Evolutionary conservation across 2,329 filamentous ascomycete genomes (phyloP).

Genomic region (Thelonectria discophora): DNA sequence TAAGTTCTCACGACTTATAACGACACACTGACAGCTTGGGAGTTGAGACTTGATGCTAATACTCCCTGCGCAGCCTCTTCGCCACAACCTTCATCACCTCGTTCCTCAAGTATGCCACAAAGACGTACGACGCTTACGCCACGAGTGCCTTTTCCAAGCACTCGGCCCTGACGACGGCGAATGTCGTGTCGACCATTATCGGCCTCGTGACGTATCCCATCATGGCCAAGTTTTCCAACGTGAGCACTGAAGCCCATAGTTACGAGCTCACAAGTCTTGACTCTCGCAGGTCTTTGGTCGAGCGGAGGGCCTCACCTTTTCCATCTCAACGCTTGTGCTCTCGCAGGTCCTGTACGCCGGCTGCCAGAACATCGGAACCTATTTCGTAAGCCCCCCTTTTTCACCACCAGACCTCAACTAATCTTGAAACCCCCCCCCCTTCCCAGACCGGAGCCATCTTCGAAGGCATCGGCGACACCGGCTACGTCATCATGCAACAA

Average conservation of each 20-base stretch:
- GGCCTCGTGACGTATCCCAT: slow-evolving; percentile 65
- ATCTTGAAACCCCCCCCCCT: no score
- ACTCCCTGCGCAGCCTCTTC: slow-evolving; percentile 36
- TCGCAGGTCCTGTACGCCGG: slow-evolving; percentile 67
- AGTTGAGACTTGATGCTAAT: background rate
- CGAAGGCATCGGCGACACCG: slow-evolving; percentile 28
- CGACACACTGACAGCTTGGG: no score
- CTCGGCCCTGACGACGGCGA: slow-evolving; percentile 58
- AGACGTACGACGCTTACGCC: slow-evolving; percentile 46
- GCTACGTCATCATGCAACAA: slow-evolving; percentile 47
- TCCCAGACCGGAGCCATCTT: slow-evolving; percentile 47
- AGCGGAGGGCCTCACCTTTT: slow-evolving; percentile 60
- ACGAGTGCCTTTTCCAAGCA: slow-evolving; percentile 55
- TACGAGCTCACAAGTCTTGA: no score
- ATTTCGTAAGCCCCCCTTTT: slow-evolving; percentile 48
- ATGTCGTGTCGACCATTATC: slow-evolving; percentile 58
- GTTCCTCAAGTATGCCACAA: slow-evolving; percentile 46
- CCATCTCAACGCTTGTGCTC: slow-evolving; percentile 45
- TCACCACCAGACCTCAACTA: no score
- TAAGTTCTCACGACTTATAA: background rate
- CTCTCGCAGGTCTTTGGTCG: slow-evolving; percentile 59
- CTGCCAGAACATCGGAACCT: slow-evolving; percentile 61
- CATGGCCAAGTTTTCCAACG: slow-evolving; percentile 67
- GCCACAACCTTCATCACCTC: slow-evolving; percentile 44
- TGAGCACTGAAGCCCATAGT: no score